Evolutionary conservation across 495 filamentous ascomycete species (phyloP), one percentile per base, ranked within the genome.

Genomic region (Amorphotheca resinae): DNA sequence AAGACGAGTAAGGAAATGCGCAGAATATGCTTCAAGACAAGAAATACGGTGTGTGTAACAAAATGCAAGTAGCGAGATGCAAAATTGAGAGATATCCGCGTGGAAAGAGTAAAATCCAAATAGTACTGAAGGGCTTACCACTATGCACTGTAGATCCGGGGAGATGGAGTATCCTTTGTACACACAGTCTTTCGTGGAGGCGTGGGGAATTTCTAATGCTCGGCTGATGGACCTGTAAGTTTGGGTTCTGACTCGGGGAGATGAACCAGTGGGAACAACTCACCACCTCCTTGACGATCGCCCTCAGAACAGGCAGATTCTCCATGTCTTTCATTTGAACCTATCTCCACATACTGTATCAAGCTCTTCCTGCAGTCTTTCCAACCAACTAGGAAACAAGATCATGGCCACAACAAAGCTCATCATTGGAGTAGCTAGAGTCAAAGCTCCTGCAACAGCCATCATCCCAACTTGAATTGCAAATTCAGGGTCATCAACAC

Each of bases 341-440:
- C 72, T 57, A n/a, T 61, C 63, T 9, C 73, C 73, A 22, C 78
- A 60, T 2, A 77, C 69, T 9, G 52, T 44, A 51, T 79, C 72
- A 1, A 80, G 54, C 49, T 79, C 74, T 25, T 64, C 64, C 35
- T 76, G 73, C 9, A 74, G 52, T 49, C 58, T 67, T 1, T 46
- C 44, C 50, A 72, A 68, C 64, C 68, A 76, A 38, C 72, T 59
- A 1, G 74, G 74, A 51, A 73, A 72, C 46, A 71, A 70, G 46
- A 67, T 62, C 72, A 79, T 76, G 15, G 77, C 74, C 12, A 79
- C 52, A 14, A 77, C 54, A 43, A 70, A 61, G 14, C 54, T 58
- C 32, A 59, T 52, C 21, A 69, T 39, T 0, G 59, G 61, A 31
- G 44, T 56, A 12, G 64, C 57, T 9, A 66, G 64, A 0, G 65